Evolutionary conservation across 345 rosid species (phyloP).

Genomic region (Populus nigra): DNA sequence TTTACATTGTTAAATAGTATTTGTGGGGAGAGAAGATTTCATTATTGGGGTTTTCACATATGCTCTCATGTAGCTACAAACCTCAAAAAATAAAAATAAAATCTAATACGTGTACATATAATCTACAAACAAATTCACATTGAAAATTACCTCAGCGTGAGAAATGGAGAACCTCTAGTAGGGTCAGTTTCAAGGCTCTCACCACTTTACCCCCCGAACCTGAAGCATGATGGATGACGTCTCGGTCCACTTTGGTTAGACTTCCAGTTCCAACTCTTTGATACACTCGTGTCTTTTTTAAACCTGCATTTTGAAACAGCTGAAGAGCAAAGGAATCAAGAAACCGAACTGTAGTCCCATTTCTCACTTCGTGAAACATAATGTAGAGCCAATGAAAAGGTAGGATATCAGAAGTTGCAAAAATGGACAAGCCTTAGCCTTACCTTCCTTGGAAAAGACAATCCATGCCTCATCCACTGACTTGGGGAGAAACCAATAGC

Average conservation of each 20-base stretch:
- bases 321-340: not conserved
- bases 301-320: not conserved
- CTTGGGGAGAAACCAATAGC: constrained; percentile 27
- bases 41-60: not conserved
- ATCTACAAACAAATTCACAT: not conserved
- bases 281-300: not conserved
- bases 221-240: not conserved
- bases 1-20: not conserved
- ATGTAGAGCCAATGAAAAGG: not conserved
- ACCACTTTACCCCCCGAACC: too few species aligned
- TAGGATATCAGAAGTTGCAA: not conserved
- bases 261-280: not conserved
- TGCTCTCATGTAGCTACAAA: not conserved
- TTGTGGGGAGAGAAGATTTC: not conserved
- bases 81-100: too few species aligned
- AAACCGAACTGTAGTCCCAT: not conserved
- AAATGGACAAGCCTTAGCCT: not conserved
- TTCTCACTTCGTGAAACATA: not conserved
- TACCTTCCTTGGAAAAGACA: not conserved
- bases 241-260: not conserved
- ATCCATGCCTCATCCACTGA: constrained; percentile 12
- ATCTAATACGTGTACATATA: not conserved
- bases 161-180: not conserved
- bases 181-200: not conserved
- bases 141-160: not conserved